Conservation (phyloP, 2,329 filamentous ascomycete species). For the Ophiostoma novo-ulmi region DNA sequence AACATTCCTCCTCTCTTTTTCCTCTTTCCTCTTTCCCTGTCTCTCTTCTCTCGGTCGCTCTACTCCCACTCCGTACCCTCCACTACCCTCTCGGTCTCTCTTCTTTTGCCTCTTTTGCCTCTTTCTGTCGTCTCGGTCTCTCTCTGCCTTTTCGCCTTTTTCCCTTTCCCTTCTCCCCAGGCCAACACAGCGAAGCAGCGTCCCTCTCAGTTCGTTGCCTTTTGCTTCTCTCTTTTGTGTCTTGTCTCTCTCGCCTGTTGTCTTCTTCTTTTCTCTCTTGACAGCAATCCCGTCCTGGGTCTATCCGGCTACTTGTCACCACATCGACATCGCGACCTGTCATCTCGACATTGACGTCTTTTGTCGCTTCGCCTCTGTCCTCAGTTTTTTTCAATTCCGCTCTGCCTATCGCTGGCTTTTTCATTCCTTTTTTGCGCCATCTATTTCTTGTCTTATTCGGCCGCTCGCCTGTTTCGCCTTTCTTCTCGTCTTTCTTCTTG, state of each 20-base stretch:
- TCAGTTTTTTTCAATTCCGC: neutral
- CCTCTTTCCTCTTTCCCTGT: neutral
- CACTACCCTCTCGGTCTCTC: neutral
- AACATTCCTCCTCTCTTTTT: slow-evolving; percentile 2
- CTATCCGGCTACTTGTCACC: neutral
- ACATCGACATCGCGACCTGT: neutral
- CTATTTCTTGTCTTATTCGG: neutral
- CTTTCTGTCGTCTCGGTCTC: neutral
- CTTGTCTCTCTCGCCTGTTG: neutral
- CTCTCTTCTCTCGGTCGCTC: neutral
- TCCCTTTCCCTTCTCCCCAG: slow-evolving; percentile 15
- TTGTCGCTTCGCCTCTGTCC: neutral
- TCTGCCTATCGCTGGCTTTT: neutral
- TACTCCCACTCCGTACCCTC: neutral
- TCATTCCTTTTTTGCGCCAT: neutral
- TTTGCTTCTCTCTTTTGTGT: slow-evolving; percentile 7
- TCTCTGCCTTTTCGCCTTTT: slow-evolving; percentile 1
- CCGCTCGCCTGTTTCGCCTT: slow-evolving; percentile 4
- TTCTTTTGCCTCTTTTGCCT: neutral
- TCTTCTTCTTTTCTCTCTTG: neutral
- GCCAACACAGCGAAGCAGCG: slow-evolving; percentile 16
- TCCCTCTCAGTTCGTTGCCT: slow-evolving; percentile 12
- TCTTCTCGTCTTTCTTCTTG: neutral
- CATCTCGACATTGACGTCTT: neutral
- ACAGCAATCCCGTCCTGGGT: slow-evolving; percentile 3